Conservation (phyloP, 2,329 filamentous ascomycete genomes). For the Cadophora luteo-olivacea region DNA sequence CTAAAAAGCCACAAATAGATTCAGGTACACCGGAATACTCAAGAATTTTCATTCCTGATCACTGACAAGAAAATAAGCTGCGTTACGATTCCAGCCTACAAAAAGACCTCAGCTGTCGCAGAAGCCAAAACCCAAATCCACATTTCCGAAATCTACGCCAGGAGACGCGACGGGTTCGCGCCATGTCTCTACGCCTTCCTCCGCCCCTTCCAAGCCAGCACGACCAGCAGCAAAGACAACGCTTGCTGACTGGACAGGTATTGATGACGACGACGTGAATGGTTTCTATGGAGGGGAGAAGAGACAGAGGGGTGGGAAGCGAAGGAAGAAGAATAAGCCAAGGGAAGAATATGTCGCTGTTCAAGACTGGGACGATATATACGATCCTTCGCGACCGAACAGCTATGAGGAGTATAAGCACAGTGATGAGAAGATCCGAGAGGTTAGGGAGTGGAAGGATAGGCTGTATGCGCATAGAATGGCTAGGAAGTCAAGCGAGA, state of each 20-base stretch:
- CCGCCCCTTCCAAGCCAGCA: slow-evolving; percentile 43
- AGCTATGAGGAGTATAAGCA: slow-evolving; percentile 84
- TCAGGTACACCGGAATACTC: slow-evolving; percentile 65
- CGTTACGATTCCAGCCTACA: slow-evolving; percentile 86
- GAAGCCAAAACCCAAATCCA: slow-evolving; percentile 67
- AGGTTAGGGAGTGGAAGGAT: slow-evolving; percentile 86
- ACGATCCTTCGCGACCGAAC: slow-evolving; percentile 83
- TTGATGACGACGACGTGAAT: slow-evolving; percentile 80
- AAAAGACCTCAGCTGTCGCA: slow-evolving; percentile 73
- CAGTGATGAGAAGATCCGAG: slow-evolving; percentile 82
- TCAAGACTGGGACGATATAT: slow-evolving; percentile 88
- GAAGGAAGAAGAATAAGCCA: slow-evolving; percentile 74
- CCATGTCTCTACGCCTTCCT: slow-evolving; percentile 40
- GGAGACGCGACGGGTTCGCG: slow-evolving; percentile 36
- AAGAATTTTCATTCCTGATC: slow-evolving; percentile 43
- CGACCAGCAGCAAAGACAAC: slow-evolving; percentile 66
- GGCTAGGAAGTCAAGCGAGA: slow-evolving; percentile 53
- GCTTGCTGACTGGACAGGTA: slow-evolving; percentile 81
- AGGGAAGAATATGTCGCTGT: slow-evolving; percentile 66
- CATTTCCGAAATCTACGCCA: slow-evolving; percentile 57
- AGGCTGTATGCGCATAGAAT: slow-evolving; percentile 76
- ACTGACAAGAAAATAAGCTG: slow-evolving; percentile 58
- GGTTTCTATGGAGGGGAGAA: slow-evolving; percentile 66
- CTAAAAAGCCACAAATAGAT: slow-evolving; percentile 66
- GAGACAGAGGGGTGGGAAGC: slow-evolving; percentile 72